phyloP scores from a whole-genome alignment of 208 protist species.

The Leishmania mexicana region DNA sequence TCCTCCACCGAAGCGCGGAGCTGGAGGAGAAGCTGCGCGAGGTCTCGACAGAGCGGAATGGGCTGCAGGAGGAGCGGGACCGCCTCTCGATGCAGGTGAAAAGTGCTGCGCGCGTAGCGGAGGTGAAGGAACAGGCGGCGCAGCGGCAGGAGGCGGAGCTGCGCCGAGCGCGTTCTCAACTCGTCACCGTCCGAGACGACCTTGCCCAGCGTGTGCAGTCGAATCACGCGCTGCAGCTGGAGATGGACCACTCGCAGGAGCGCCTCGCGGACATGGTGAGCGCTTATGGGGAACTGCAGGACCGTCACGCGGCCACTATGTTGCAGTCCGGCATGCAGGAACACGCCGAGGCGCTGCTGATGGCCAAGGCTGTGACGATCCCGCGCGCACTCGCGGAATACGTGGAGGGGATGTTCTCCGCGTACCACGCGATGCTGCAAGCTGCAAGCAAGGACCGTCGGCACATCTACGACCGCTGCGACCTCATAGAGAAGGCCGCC shows the following conservation, averaged over 20 bases:
- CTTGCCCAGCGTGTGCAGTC: conserved; percentile 47
- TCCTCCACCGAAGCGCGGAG: conserved; percentile 41
- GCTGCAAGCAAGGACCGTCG: conserved; percentile 36
- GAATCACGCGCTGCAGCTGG: conserved; percentile 43
- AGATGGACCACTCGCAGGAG: conserved; percentile 52
- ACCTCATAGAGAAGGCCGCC: conserved; percentile 56
- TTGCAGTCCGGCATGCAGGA: conserved; percentile 17
- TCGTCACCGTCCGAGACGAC: conserved; percentile 48
- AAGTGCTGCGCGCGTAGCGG: conserved; percentile 35
- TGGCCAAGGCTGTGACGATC: conserved; percentile 61
- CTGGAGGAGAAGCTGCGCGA: conserved; percentile 38
- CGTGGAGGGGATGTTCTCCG: conserved; percentile 22
- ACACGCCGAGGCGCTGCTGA: conserved; percentile 46
- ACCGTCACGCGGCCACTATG: conserved; percentile 15
- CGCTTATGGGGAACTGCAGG: conserved; percentile 50
- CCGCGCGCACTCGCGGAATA: conserved; percentile 43
- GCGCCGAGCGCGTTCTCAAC: conserved; percentile 39
- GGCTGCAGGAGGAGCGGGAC: conserved; percentile 48
- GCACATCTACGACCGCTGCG: conserved; percentile 45
- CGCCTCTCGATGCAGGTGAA: conserved; percentile 43
- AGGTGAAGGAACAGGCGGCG: conserved; percentile 53
- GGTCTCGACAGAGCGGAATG: conserved; percentile 36
- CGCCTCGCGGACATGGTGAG: conserved; percentile 36
- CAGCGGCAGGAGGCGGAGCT: conserved; percentile 53
- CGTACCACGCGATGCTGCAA: conserved; percentile 39